A percentile compares a stretch with the other conserved stretches of the same genome.
Evolutionary conservation across 495 filamentous ascomycete genomes (phyloP).

Genomic region (Cercophora newfieldiana): DNA sequence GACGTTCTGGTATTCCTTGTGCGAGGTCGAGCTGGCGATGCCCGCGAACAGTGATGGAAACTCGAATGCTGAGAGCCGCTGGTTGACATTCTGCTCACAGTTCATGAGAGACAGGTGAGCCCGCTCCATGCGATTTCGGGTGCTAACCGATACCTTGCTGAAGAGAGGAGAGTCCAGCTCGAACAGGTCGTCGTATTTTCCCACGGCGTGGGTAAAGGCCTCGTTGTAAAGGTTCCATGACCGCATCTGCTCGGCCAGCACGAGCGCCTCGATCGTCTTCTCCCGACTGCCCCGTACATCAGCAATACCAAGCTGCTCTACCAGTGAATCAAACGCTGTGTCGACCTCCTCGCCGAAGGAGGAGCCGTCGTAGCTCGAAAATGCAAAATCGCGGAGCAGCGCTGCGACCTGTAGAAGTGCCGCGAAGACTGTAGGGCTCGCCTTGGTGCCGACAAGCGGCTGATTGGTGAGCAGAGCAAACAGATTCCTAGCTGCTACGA

Average conservation of each 20-base stretch:
- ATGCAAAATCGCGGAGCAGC: constrained; percentile 71
- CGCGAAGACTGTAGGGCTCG: constrained; percentile 65
- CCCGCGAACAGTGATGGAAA: constrained; percentile 92
- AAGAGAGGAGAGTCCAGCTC: constrained; percentile 68
- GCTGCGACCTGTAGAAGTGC: constrained; percentile 72
- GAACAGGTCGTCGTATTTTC: constrained; percentile 76
- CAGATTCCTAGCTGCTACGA: constrained; percentile 81
- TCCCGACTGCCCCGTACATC: constrained; percentile 83
- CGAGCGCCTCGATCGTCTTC: constrained; percentile 85
- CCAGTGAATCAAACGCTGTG: constrained; percentile 70
- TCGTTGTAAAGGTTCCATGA: constrained; percentile 83
- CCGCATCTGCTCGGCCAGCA: constrained; percentile 83
- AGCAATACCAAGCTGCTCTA: constrained; percentile 71
- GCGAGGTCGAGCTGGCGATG: constrained; percentile 74
- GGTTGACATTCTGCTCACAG: constrained; percentile 64
- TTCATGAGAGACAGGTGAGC: constrained; percentile 75
- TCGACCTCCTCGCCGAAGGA: constrained; percentile 78
- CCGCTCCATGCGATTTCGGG: constrained; percentile 76
- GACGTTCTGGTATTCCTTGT: constrained; percentile 68
- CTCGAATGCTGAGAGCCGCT: constrained; percentile 75
- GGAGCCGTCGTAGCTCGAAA: constrained; percentile 76
- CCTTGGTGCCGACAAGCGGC: constrained; percentile 74
- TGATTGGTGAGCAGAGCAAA: constrained; percentile 86
- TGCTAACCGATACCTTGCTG: constrained; percentile 64
- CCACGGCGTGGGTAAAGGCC: constrained; percentile 89